Evolutionary conservation across 345 rosid genomes (phyloP).

Genomic region (Nasturtium officinale): DNA sequence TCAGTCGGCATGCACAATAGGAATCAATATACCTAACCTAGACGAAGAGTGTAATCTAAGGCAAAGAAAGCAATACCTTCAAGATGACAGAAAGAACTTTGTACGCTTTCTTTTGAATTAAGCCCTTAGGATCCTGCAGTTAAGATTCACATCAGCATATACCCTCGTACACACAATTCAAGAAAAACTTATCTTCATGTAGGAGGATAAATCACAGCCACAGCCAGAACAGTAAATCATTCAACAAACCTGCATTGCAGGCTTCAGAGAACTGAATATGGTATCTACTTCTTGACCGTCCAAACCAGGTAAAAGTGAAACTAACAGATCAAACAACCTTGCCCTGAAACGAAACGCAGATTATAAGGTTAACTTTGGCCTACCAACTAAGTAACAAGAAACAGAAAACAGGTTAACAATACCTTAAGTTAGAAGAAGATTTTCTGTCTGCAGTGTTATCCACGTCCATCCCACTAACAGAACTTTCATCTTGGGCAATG

Average conservation of each 20-base stretch:
- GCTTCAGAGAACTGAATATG: constrained; percentile 63
- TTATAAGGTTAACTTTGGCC: constrained; percentile 15
- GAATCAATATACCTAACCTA: constrained; percentile 6
- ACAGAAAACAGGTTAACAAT: neutral
- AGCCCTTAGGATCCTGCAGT: constrained; percentile 73
- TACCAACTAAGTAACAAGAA: constrained; percentile 11
- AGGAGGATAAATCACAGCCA: constrained; percentile 6
- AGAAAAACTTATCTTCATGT: constrained; percentile 14
- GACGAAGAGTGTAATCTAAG: constrained; percentile 10
- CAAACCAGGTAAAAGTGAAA: constrained; percentile 82
- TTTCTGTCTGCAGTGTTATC: constrained; percentile 52
- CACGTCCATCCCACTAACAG: constrained; percentile 58
- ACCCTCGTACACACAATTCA: constrained; percentile 1
- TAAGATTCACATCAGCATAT: constrained; percentile 21
- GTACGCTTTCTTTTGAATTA: constrained; percentile 91
- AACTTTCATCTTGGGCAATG: constrained; percentile 53
- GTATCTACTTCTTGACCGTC: constrained; percentile 55
- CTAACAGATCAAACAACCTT: constrained; percentile 73
- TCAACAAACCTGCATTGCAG: constrained; percentile 72
- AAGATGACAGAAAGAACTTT: constrained; percentile 82
- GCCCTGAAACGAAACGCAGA: constrained; percentile 60
- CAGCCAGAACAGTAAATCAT: constrained; percentile 20
- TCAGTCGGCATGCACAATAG: constrained; percentile 23
- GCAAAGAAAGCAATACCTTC: constrained; percentile 52
- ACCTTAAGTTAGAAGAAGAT: constrained; percentile 61